Evolutionary conservation across 1,139 yeast genomes (phyloP).

Genomic region (Ogataea hybrid): DNA sequence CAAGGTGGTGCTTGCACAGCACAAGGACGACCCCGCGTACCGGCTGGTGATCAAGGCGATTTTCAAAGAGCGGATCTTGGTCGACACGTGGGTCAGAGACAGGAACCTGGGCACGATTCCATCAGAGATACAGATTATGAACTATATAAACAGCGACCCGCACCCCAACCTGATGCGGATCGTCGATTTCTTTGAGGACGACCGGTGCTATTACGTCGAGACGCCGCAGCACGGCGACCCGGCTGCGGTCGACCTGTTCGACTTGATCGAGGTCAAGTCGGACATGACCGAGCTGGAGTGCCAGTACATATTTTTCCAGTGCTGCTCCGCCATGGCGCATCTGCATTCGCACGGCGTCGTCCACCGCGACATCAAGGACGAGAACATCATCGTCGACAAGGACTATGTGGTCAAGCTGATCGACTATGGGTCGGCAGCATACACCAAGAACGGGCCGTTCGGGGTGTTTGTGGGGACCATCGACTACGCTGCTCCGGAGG

Average conservation of each 20-base stretch:
- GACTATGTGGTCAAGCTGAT: conserved; percentile 76
- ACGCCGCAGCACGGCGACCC: conserved; percentile 86
- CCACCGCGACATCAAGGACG: conserved; percentile 95
- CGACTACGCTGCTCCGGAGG: conserved; percentile 97
- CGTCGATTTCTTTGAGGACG: conserved; percentile 90
- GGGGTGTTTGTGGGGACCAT: conserved; percentile 97
- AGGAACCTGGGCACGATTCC: conserved; percentile 90
- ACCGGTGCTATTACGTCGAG: conserved; percentile 81
- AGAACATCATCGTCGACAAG: conserved; percentile 83
- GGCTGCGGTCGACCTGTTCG: conserved; percentile 91
- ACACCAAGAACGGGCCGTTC: conserved; percentile 86
- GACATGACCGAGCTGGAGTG: conserved; percentile 78
- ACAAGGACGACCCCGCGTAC: conserved; percentile 58
- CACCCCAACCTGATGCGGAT: conserved; percentile 86
- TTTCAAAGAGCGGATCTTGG: conserved; percentile 86
- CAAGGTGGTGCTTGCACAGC: conserved; percentile 78
- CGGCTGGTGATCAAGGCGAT: conserved; percentile 83
- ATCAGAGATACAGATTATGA: conserved; percentile 90
- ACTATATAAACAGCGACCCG: conserved; percentile 67
- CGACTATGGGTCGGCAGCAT: conserved; percentile 96
- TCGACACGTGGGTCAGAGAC: conserved; percentile 97
- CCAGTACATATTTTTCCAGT: conserved; percentile 72
- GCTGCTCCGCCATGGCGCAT: conserved; percentile 74
- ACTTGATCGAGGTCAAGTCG: conserved; percentile 79
- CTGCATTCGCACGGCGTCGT: conserved; percentile 84